Evolutionary conservation across 139 green algal genomes (phyloP).

Genomic region (Zygnema circumcarinatum): DNA sequence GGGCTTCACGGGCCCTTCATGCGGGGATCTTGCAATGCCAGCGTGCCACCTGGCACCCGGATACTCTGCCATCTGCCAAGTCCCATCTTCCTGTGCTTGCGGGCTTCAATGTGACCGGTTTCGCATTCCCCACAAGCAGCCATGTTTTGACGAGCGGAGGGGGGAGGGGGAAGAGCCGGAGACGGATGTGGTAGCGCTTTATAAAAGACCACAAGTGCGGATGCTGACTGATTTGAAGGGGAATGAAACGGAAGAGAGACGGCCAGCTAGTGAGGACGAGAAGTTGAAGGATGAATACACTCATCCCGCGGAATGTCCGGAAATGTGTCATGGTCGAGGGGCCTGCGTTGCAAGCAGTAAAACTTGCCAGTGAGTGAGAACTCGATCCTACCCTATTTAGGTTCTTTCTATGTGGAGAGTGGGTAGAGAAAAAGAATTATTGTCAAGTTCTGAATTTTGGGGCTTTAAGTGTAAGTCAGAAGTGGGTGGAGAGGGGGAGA

Average conservation of each 20-base stretch:
- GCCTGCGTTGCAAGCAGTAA: too few species aligned
- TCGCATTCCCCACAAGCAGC: background rate
- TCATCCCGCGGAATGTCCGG: background rate
- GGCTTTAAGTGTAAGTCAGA: too few species aligned
- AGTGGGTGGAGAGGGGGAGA: too few species aligned
- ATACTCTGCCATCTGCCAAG: conserved; percentile 5
- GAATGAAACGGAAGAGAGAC: too few species aligned
- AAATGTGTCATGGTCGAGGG: background rate
- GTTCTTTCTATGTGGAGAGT: too few species aligned
- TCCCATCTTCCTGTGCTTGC: conserved; percentile 18
- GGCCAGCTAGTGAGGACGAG: conserved; percentile 22
- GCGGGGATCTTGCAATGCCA: conserved; percentile 21
- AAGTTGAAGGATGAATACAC: background rate
- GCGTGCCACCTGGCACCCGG: conserved; percentile 17
- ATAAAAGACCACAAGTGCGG: background rate
- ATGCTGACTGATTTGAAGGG: background rate
- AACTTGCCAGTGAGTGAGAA: too few species aligned
- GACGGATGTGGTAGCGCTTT: background rate
- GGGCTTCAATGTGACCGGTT: conserved; percentile 21
- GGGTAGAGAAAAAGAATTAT: too few species aligned
- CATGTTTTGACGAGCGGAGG: background rate
- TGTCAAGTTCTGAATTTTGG: too few species aligned
- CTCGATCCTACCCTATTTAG: too few species aligned
- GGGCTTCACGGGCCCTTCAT: background rate
- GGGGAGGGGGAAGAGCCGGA: background rate